A percentile compares a stretch with the other conserved stretches of the same genome.
phyloP scores from a whole-genome alignment of 148 eudicot genomes.

The Camellia japonica region DNA sequence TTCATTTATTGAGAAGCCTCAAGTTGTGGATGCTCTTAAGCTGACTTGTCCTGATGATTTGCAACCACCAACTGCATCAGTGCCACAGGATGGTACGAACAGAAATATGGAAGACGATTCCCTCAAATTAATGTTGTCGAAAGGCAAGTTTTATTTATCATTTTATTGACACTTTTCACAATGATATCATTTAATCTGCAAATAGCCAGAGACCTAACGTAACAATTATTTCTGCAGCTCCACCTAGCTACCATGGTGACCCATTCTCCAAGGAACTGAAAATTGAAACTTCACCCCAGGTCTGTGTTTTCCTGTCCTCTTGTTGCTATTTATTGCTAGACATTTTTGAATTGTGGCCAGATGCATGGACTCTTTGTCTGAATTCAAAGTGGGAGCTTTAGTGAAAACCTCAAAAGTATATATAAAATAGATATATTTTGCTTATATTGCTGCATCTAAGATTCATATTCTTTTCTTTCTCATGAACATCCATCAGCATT shows the following conservation, averaged over 20 bases:
- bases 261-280: constrained; percentile 21
- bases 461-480: background rate
- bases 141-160: constrained; percentile 33
- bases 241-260: constrained; percentile 11
- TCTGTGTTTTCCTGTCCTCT: constrained; percentile 7
- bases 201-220: constrained; percentile 13
- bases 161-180: background rate
- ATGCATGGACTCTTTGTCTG: background rate
- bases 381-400: background rate
- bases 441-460: background rate
- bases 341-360: background rate
- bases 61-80: constrained; percentile 18
- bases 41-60: constrained; percentile 6
- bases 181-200: constrained; percentile 3
- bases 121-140: constrained; percentile 15
- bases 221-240: constrained; percentile 21
- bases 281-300: constrained; percentile 26
- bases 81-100: constrained; percentile 5
- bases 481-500: background rate
- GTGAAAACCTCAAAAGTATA: background rate
- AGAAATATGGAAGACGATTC: constrained; percentile 11
- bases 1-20: constrained; percentile 22
- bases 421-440: background rate
- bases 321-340: background rate
- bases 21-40: background rate